Evolutionary conservation across 2,329 filamentous ascomycete genomes (phyloP).

Genomic region (Fusarium gaditjirri): DNA sequence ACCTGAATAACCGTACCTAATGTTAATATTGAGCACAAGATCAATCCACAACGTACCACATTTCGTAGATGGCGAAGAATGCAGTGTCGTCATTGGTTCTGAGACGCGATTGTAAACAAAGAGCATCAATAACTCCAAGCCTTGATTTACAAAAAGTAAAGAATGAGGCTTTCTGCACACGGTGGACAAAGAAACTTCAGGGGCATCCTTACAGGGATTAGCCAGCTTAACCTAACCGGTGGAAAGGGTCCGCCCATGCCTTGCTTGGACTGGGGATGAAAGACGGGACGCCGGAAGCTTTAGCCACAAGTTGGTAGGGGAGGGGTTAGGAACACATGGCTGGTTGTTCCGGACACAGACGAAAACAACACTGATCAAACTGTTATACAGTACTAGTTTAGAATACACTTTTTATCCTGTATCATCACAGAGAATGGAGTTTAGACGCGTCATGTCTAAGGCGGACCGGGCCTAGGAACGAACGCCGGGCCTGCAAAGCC

Average conservation of each 20-base stretch:
- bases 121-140: neutral
- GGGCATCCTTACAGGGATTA: constrained; percentile 20
- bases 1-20: neutral
- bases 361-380: neutral
- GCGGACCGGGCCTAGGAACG: neutral
- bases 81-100: neutral
- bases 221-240: constrained; percentile 1
- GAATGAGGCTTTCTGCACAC: constrained; percentile 18
- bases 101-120: neutral
- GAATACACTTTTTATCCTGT: neutral
- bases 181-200: constrained; percentile 14
- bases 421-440: neutral
- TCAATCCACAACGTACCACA: neutral
- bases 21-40: neutral
- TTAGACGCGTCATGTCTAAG: neutral
- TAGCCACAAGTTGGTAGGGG: neutral
- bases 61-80: neutral
- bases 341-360: neutral
- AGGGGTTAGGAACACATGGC: neutral
- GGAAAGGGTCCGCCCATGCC: constrained; percentile 9
- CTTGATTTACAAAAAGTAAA: constrained; percentile 22
- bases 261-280: neutral
- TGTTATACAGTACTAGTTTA: neutral
- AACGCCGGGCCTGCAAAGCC: neutral
- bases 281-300: constrained; percentile 4